A percentile compares a stretch with the other conserved stretches of the same genome.
These are phyloP conservation scores for Hyphopichia khmerensis DNA, from an alignment of 1,139 yeast genomes.

Conservation along the genomic window DNA sequence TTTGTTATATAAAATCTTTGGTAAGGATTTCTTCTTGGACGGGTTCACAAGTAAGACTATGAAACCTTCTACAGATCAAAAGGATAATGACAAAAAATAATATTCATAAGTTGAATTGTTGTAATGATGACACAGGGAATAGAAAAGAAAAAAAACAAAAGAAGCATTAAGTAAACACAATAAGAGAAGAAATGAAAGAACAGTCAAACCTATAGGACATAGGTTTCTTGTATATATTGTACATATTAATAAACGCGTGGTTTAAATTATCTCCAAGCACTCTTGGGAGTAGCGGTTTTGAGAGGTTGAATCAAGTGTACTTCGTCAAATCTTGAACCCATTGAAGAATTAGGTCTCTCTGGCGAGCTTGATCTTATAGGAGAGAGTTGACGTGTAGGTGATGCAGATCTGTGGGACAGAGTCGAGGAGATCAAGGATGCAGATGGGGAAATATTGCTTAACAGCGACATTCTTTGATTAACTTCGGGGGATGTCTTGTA, in stretches of 20 bases:
- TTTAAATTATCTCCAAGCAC: conserved; percentile 22
- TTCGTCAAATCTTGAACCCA: conserved; percentile 37
- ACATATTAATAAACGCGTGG: background rate
- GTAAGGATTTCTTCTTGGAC: conserved; percentile 44
- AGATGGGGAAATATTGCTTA: conserved; percentile 2
- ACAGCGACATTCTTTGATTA: background rate
- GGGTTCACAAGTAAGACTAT: conserved; percentile 48
- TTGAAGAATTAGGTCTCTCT: conserved; percentile 33
- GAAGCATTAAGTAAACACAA: background rate
- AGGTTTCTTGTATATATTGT: background rate
- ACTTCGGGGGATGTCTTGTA: background rate
- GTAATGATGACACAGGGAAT: background rate
- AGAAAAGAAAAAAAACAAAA: background rate
- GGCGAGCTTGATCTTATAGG: conserved; percentile 27
- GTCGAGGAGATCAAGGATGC: conserved; percentile 1
- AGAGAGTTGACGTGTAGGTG: conserved; percentile 3
- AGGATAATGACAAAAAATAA: conserved; percentile 3
- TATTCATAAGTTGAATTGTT: background rate
- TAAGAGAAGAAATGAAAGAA: background rate
- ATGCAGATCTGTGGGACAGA: conserved; percentile 1
- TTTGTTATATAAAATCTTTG: conserved; percentile 39
- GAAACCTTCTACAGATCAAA: conserved; percentile 9
- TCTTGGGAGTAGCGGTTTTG: conserved; percentile 17
- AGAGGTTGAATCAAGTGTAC: conserved; percentile 31
- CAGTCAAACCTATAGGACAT: background rate